These are phyloP conservation scores for Solanum ahanhuiri DNA, from an alignment of 257 asterid species.

Conservation along the genomic window DNA sequence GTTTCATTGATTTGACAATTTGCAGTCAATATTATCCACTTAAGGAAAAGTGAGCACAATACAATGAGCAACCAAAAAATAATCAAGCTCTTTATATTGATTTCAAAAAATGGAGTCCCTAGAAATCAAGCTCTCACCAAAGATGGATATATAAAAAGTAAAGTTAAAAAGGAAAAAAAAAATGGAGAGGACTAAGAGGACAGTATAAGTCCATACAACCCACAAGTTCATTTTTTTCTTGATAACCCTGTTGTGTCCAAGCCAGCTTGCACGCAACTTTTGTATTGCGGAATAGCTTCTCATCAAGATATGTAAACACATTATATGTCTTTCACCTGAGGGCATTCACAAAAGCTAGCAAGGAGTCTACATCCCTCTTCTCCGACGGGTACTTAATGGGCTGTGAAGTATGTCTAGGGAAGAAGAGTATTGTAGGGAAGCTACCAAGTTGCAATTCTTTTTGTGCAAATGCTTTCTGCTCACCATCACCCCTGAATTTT, in stretches of 20 bases:
- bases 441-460: conserved; percentile 56
- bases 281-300: too few relatives aligned
- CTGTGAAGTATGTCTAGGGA: conserved; percentile 53
- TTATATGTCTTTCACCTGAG: conserved; percentile 25
- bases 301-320: not conserved
- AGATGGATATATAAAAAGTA: not conserved
- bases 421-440: conserved; percentile 70
- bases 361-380: conserved; percentile 69
- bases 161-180: not conserved
- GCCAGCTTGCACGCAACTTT: too few relatives aligned
- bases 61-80: not conserved
- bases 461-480: conserved; percentile 63
- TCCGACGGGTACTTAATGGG: conserved; percentile 66
- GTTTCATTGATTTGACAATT: not conserved
- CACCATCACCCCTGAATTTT: conserved; percentile 79
- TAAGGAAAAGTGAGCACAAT: not conserved
- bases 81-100: not conserved
- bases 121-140: not conserved
- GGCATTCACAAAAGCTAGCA: conserved; percentile 75
- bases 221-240: too few relatives aligned
- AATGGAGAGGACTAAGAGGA: too few relatives aligned
- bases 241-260: too few relatives aligned
- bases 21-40: not conserved
- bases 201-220: too few relatives aligned
- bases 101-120: not conserved